Percentiles rank a stretch among this genome's conserved stretches.
Conservation (phyloP, 257 asterid genomes). For the Forsythia viridissima region DNA sequence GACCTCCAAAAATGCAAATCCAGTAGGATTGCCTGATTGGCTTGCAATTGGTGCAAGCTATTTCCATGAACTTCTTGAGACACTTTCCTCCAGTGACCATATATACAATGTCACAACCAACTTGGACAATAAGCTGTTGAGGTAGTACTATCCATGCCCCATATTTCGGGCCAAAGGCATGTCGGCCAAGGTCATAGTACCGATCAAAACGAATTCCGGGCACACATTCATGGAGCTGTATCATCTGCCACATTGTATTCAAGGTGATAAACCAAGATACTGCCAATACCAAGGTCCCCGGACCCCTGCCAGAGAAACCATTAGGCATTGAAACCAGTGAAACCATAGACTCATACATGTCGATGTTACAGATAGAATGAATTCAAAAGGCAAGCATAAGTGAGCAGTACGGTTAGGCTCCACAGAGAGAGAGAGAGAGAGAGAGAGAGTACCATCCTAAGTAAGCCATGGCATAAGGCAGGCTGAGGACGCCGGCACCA, state of each 20-base stretch:
- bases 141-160: constrained; percentile 94
- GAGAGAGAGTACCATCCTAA: constrained; percentile 58
- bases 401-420: not conserved
- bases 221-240: constrained; percentile 78
- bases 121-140: constrained; percentile 84
- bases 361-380: not conserved
- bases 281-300: constrained; percentile 69
- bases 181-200: constrained; percentile 62
- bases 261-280: constrained; percentile 80
- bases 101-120: constrained; percentile 85
- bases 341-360: not conserved
- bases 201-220: constrained; percentile 86
- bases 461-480: constrained; percentile 79
- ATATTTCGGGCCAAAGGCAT: constrained; percentile 67
- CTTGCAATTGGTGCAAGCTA: constrained; percentile 60
- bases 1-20: constrained; percentile 83
- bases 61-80: constrained; percentile 69
- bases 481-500: constrained; percentile 73
- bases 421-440: not conserved
- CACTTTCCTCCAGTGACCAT: constrained; percentile 95
- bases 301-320: constrained; percentile 52
- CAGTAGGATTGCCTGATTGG: constrained; percentile 73
- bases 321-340: not conserved
- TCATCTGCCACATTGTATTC: constrained; percentile 93
- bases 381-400: not conserved